Evolutionary conservation across 83 land plant species (phyloP).

Genomic region (Isoetes engelmannii): DNA sequence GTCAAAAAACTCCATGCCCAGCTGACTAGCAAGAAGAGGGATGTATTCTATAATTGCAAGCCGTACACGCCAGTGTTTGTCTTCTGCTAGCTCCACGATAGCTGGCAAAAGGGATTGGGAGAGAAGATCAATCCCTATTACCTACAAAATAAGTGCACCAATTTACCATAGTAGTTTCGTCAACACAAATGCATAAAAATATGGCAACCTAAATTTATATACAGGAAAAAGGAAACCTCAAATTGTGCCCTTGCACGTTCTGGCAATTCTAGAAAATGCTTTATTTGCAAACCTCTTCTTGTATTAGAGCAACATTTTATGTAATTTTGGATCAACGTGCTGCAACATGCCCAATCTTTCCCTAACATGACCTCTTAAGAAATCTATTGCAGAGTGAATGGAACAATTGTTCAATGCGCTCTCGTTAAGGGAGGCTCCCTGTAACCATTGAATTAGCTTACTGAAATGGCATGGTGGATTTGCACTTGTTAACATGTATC

Average conservation of each 20-base stretch:
- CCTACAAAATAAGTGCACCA: not conserved
- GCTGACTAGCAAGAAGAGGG: constrained; percentile 8
- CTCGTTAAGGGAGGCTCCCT: no score
- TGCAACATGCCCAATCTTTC: no score
- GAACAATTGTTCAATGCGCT: no score
- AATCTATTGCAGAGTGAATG: no score
- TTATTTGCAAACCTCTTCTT: not conserved
- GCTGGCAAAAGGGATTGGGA: constrained; percentile 3
- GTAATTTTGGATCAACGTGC: no score
- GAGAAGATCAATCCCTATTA: constrained; percentile 5
- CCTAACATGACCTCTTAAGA: no score
- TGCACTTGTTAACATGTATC: no score
- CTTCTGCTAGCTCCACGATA: constrained; percentile 9
- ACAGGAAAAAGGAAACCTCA: not conserved
- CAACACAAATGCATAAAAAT: no score
- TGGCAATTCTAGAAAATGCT: not conserved
- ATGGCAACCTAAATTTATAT: no score
- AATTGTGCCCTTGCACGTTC: not conserved
- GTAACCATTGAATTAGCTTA: no score
- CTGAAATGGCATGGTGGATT: no score
- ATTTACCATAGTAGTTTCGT: not conserved
- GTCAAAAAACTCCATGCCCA: constrained; percentile 7
- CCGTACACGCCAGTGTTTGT: constrained; percentile 10
- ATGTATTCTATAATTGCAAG: constrained; percentile 11
- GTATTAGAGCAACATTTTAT: no score